These are phyloP conservation scores for Diaporthe sp. DNA, from an alignment of 2,329 filamentous ascomycete genomes.

Conservation along the genomic window DNA sequence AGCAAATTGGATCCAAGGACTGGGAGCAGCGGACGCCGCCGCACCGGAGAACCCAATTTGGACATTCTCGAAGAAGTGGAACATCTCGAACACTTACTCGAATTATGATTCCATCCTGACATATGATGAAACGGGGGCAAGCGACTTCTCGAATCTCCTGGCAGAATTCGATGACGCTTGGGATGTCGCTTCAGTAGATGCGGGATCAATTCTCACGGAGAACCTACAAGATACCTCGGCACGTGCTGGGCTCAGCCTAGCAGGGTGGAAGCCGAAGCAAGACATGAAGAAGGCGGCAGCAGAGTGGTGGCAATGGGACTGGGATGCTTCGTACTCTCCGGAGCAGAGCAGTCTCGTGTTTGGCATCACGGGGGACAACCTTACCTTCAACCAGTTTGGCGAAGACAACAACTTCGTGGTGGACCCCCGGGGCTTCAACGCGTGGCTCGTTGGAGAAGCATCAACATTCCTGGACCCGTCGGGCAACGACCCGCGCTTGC, in stretches of 20 bases:
- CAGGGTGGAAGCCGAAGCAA: conserved; percentile 72
- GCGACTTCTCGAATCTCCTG: conserved; percentile 65
- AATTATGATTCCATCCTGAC: conserved; percentile 71
- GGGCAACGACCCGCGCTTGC: conserved; percentile 67
- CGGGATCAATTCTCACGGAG: conserved; percentile 68
- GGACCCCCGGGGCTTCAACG: conserved; percentile 73
- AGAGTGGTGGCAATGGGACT: conserved; percentile 73
- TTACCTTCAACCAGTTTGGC: conserved; percentile 74
- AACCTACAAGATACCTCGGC: conserved; percentile 73
- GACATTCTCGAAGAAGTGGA: conserved; percentile 71
- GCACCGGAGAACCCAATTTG: conserved; percentile 72
- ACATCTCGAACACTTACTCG: conserved; percentile 68
- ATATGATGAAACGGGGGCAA: conserved; percentile 69
- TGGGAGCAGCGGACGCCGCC: conserved; percentile 46
- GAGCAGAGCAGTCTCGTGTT: conserved; percentile 69
- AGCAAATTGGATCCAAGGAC: conserved; percentile 71
- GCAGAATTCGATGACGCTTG: conserved; percentile 64
- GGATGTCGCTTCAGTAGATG: conserved; percentile 60
- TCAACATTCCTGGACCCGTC: conserved; percentile 63
- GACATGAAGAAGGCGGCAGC: conserved; percentile 70
- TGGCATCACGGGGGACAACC: conserved; percentile 68
- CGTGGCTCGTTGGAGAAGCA: conserved; percentile 69
- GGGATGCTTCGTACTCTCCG: conserved; percentile 70
- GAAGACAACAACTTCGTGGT: conserved; percentile 72
- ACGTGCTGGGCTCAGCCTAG: conserved; percentile 70